A percentile compares a stretch with the other conserved stretches of the same genome.
Evolutionary conservation across 257 asterid species (phyloP).

Genomic region (Echium plantagineum): DNA sequence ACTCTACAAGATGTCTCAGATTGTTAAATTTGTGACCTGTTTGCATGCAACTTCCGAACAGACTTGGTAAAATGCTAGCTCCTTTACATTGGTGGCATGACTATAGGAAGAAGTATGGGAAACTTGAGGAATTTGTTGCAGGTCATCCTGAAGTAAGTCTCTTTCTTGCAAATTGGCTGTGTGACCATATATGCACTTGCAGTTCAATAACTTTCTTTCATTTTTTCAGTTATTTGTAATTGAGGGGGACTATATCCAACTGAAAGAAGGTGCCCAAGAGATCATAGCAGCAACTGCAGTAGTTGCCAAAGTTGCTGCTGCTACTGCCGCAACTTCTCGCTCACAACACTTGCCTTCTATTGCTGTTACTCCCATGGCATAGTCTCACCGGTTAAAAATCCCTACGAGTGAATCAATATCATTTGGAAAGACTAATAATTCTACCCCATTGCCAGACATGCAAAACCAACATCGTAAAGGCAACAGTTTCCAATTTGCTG

Average conservation of each 20-base stretch:
- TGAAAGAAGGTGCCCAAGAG: slow-evolving; percentile 89
- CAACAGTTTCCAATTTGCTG: slow-evolving; percentile 22
- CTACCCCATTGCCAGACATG: slow-evolving; percentile 20
- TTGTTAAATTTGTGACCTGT: neutral
- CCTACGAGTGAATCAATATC: slow-evolving; percentile 32
- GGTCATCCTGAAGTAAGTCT: slow-evolving; percentile 73
- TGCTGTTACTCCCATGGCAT: slow-evolving; percentile 92
- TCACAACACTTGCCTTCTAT: slow-evolving; percentile 61
- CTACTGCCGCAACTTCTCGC: slow-evolving; percentile 52
- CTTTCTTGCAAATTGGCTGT: neutral
- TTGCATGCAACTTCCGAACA: slow-evolving; percentile 65
- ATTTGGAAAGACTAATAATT: slow-evolving; percentile 24
- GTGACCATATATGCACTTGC: neutral
- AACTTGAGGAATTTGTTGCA: slow-evolving; percentile 81
- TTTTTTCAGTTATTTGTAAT: slow-evolving; percentile 48
- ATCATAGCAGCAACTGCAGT: slow-evolving; percentile 81
- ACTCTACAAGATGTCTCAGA: neutral
- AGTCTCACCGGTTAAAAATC: slow-evolving; percentile 48
- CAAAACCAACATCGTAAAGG: slow-evolving; percentile 36
- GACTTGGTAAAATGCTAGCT: slow-evolving; percentile 87
- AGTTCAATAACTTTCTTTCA: neutral
- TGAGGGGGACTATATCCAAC: slow-evolving; percentile 80
- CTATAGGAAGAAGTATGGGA: slow-evolving; percentile 76
- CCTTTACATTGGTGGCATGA: slow-evolving; percentile 98
- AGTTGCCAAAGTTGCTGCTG: slow-evolving; percentile 89